These are phyloP conservation scores for Penicillium paradoxum DNA, from an alignment of 495 filamentous ascomycete species.

Conservation along the genomic window DNA sequence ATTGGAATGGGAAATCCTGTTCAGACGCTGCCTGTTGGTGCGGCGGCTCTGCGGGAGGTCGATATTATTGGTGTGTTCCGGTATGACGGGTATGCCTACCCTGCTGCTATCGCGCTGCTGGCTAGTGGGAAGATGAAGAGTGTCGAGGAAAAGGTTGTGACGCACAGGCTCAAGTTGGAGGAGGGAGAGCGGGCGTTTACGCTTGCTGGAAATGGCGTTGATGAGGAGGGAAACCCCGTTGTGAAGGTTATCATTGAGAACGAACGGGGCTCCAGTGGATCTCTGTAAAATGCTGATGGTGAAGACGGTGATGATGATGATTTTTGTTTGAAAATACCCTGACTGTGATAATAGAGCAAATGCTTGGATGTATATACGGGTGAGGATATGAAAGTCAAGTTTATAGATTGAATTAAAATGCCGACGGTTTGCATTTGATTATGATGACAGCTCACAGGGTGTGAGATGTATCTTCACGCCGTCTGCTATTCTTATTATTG, in stretches of 20 bases:
- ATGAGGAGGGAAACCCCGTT: constrained; percentile 70
- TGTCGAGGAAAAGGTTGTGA: constrained; percentile 59
- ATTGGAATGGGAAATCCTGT: constrained; percentile 93
- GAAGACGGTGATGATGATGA: constrained; percentile 16
- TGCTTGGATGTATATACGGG: not conserved
- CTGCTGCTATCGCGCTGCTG: constrained; percentile 70
- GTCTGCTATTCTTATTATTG: not conserved
- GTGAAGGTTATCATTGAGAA: constrained; percentile 78
- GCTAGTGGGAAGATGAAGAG: constrained; percentile 53
- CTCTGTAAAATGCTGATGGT: constrained; percentile 4
- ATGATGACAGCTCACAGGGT: not conserved
- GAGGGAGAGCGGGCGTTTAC: constrained; percentile 66
- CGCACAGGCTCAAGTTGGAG: constrained; percentile 68
- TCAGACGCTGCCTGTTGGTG: constrained; percentile 78
- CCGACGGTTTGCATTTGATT: not conserved
- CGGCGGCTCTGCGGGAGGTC: constrained; percentile 80
- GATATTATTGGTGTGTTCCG: constrained; percentile 91
- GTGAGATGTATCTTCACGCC: not conserved
- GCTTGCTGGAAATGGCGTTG: constrained; percentile 74
- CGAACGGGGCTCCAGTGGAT: constrained; percentile 5
- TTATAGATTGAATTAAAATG: not conserved
- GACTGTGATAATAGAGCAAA: constrained; percentile 11
- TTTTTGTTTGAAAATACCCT: constrained; percentile 21
- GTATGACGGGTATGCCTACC: constrained; percentile 77
- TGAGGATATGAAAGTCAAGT: not conserved